Base-by-base conservation (phyloP, 805 yeast species). In the Kodamaea kakaduensis region DNA sequence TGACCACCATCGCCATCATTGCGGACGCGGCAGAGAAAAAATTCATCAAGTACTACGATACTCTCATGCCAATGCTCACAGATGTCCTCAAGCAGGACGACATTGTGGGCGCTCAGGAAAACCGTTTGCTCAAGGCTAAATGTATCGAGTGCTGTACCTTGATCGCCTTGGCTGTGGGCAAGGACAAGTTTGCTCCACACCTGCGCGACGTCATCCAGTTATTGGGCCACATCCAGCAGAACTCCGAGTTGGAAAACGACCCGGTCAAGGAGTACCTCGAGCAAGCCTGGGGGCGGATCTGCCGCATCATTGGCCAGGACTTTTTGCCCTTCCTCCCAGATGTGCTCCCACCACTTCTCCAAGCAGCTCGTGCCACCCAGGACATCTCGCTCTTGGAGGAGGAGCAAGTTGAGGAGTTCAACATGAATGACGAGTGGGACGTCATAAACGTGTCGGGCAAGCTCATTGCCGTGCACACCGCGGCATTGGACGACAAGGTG, bases 201-300 rank as follows among this genome's bases (percentile, higher is more conserved):
- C 78, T 84, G 31, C 76, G 73, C 42, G 87, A 84, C 47, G 63
- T 90, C 39, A 80, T 88, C 34, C 76, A 77, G 46, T 63, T 84
- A 17, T 80, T 87, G 47, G 84, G 80, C 10, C 63, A 69, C 17
- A 79, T 89, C 43, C 97, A 93, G 63, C 68, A 71, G 37, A 59
- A 69, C 17, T 63, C 68, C 3, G 54, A 66, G 19, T 76, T 72
- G 38, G 71, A 73, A n/a, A 97, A 89, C 53, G 97, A 89, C 54
- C 95, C 96, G 10, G 82, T 93, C 12, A 84, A 77, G 48, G 74
- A 85, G 31, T 89, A 86, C 50, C 69, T 93, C 45, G 95, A 87
- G 48, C 95, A 86, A 56, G 96, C 95, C 29, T 93, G 98, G 98
- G 87, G 93, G 37, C 78, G 97, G 51, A 73, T 93, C 29, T 93